A percentile compares a stretch with the other conserved stretches of the same genome.
Evolutionary conservation across 805 yeast genomes (phyloP).

Genomic region (Yarrowia sp.): DNA sequence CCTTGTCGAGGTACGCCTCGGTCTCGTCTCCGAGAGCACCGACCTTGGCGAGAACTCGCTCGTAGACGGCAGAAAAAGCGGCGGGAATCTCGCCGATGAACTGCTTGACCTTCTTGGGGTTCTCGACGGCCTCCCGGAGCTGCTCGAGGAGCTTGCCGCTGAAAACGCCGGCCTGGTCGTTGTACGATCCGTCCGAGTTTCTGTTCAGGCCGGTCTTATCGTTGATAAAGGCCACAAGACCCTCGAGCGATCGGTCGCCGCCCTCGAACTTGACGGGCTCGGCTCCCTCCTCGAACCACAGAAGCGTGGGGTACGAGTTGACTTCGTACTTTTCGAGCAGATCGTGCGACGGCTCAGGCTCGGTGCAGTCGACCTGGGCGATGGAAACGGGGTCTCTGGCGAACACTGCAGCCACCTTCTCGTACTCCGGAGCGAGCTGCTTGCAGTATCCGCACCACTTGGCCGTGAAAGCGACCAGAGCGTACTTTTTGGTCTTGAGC

Average conservation of each 20-base stretch:
- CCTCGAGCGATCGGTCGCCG: constrained; percentile 49
- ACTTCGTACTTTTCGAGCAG: constrained; percentile 46
- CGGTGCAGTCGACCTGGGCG: constrained; percentile 51
- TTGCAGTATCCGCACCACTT: constrained; percentile 61
- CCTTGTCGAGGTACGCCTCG: constrained; percentile 45
- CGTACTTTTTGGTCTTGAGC: constrained; percentile 42
- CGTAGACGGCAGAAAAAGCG: constrained; percentile 34
- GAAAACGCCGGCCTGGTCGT: constrained; percentile 43
- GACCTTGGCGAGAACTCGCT: constrained; percentile 35
- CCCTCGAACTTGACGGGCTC: constrained; percentile 50
- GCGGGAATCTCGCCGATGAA: not conserved
- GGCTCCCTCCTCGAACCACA: constrained; percentile 52
- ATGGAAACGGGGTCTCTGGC: constrained; percentile 43
- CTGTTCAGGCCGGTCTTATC: constrained; percentile 44
- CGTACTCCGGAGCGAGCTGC: constrained; percentile 51
- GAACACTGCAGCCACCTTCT: constrained; percentile 49
- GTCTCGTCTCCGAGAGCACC: constrained; percentile 30
- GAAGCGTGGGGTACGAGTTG: constrained; percentile 53
- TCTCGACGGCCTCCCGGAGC: constrained; percentile 31
- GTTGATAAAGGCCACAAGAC: constrained; percentile 51
- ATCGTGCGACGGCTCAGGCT: constrained; percentile 44
- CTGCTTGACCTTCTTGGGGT: constrained; percentile 36
- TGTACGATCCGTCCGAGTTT: constrained; percentile 44
- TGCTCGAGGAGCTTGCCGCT: constrained; percentile 37
- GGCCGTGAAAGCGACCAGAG: constrained; percentile 57